Evolutionary conservation across 2,329 filamentous ascomycete species (phyloP).

Genomic region (Diatrype stigma): DNA sequence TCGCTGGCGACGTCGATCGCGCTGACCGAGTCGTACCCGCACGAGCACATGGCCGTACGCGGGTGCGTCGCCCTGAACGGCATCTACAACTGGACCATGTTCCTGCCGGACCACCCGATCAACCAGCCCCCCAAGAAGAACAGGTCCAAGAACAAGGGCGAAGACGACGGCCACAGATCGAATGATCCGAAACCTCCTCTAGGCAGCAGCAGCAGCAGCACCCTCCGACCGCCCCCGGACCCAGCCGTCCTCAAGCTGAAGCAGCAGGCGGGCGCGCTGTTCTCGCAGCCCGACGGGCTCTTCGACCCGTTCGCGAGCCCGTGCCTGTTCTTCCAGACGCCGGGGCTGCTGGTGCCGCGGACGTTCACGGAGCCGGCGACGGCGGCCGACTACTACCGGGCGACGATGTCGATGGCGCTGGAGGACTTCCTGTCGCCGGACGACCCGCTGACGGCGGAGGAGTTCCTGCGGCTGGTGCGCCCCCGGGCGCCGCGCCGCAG

Average conservation of each 20-base stretch:
- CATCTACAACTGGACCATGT: constrained; percentile 61
- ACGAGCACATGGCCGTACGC: constrained; percentile 42
- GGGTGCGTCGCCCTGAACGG: constrained; percentile 56
- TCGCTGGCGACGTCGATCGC: constrained; percentile 53
- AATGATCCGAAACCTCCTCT: neutral
- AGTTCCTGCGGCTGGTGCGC: no score
- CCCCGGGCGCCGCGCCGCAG: constrained; percentile 20
- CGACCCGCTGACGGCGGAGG: neutral
- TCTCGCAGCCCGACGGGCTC: constrained; percentile 42
- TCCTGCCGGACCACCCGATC: constrained; percentile 49
- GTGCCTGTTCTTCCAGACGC: constrained; percentile 52
- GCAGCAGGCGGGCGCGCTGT: constrained; percentile 37
- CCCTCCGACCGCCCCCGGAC: constrained; percentile 20
- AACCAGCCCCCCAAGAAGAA: constrained; percentile 26
- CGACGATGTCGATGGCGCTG: constrained; percentile 17
- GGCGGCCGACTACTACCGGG: neutral
- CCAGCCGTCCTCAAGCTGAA: constrained; percentile 34
- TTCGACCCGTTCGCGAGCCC: constrained; percentile 60
- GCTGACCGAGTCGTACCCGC: constrained; percentile 48
- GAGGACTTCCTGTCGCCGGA: constrained; percentile 1
- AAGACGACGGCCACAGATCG: no score
- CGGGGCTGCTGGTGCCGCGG: constrained; percentile 42
- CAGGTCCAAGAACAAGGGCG: neutral
- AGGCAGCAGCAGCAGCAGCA: constrained; percentile 16
- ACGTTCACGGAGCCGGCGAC: constrained; percentile 35